These are phyloP conservation scores for Yamadazyma oceani DNA, from an alignment of 1,139 yeast genomes.

Conservation along the genomic window DNA sequence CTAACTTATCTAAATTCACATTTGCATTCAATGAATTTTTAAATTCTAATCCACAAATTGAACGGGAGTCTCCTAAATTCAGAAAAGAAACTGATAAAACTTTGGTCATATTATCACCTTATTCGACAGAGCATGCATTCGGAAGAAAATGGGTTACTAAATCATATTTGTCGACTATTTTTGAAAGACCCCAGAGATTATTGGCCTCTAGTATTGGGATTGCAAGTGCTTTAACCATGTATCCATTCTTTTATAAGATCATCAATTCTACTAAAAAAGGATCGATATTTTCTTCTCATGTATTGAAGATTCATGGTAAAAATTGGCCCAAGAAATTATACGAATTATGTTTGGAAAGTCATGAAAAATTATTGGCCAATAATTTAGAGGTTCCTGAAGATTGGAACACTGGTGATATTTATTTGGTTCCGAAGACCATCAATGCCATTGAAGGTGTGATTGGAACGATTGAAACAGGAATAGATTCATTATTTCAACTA, in stretches of 20 bases:
- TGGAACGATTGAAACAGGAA: constrained; percentile 74
- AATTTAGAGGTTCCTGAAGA: constrained; percentile 74
- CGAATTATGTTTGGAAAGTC: constrained; percentile 60
- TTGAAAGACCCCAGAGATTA: constrained; percentile 81
- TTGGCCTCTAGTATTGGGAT: constrained; percentile 77
- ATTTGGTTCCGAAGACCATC: constrained; percentile 64
- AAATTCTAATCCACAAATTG: constrained; percentile 55
- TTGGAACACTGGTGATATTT: constrained; percentile 87
- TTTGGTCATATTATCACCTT: constrained; percentile 56
- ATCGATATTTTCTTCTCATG: constrained; percentile 57
- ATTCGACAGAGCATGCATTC: constrained; percentile 66
- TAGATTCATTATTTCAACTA: constrained; percentile 52
- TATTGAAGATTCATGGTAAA: constrained; percentile 69
- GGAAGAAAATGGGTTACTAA: constrained; percentile 78
- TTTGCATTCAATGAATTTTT: constrained; percentile 49
- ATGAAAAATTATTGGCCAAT: constrained; percentile 52
- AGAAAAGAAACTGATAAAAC: constrained; percentile 48
- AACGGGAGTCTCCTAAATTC: constrained; percentile 49
- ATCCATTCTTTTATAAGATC: constrained; percentile 60
- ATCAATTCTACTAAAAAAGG: constrained; percentile 49
- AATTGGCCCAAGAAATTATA: constrained; percentile 68
- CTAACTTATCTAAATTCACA: constrained; percentile 38
- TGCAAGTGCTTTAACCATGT: constrained; percentile 72
- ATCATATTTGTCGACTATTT: constrained; percentile 65
- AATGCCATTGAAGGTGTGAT: constrained; percentile 78